Conservation (phyloP, 148 eudicot species). For the Mesembryanthemum crystallinum region DNA sequence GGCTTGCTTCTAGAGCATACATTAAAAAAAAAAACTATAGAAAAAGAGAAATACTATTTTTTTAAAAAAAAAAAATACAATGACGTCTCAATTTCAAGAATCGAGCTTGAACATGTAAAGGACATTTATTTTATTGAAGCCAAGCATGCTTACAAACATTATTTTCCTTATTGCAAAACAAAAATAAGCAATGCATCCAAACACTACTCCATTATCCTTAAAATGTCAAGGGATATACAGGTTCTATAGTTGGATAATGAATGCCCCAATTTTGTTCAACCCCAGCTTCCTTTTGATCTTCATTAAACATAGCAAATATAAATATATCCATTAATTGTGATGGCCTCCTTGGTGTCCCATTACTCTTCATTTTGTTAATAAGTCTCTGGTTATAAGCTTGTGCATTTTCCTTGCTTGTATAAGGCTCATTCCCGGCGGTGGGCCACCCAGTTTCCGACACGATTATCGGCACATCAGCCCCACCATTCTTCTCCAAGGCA, state of each 20-base stretch:
- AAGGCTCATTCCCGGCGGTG: slow-evolving; percentile 28
- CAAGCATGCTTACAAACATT: too few relatives aligned
- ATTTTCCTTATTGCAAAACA: too few relatives aligned
- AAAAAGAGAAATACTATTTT: too few relatives aligned
- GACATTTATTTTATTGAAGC: too few relatives aligned
- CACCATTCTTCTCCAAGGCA: slow-evolving; percentile 27
- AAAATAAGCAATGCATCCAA: too few relatives aligned
- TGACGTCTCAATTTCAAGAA: too few relatives aligned
- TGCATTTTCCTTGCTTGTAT: slow-evolving; percentile 25
- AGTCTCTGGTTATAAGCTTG: slow-evolving; percentile 26
- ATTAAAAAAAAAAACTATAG: too few relatives aligned
- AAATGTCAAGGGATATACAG: slow-evolving; percentile 23
- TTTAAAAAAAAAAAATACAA: too few relatives aligned
- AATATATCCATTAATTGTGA: slow-evolving; percentile 30
- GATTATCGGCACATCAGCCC: slow-evolving; percentile 1
- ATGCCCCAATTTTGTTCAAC: slow-evolving; percentile 43
- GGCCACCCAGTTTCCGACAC: slow-evolving; percentile 48
- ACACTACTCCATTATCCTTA: neutral
- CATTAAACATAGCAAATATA: slow-evolving; percentile 45
- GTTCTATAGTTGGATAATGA: slow-evolving; percentile 27
- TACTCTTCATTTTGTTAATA: slow-evolving; percentile 17
- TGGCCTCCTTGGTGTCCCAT: slow-evolving; percentile 39
- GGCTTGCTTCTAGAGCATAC: too few relatives aligned
- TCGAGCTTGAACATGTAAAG: too few relatives aligned
- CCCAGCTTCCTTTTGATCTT: slow-evolving; percentile 32